A percentile compares a stretch with the other conserved stretches of the same genome.
phyloP scores from a whole-genome alignment of 805 yeast species.

The Wickerhamia fluorescens region DNA sequence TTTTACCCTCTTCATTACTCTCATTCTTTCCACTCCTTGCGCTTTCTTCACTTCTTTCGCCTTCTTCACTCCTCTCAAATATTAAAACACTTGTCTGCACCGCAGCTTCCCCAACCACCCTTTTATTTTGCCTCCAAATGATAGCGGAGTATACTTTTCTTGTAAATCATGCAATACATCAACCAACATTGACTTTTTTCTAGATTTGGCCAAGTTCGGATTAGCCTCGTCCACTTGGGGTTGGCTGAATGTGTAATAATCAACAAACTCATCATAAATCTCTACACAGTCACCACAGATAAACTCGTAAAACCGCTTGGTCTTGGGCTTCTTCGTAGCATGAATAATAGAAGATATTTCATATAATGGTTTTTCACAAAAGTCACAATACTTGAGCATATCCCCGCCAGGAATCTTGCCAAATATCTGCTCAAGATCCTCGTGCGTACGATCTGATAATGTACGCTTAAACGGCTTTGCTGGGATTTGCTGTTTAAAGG shows the following conservation, averaged over 20 bases:
- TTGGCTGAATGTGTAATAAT: constrained; percentile 18
- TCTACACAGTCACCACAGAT: constrained; percentile 59
- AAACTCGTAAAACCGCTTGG: constrained; percentile 39
- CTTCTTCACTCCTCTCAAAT: no score
- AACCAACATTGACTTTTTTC: no score
- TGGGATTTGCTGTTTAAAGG: constrained; percentile 21
- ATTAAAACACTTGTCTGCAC: not conserved
- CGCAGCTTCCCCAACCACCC: no score
- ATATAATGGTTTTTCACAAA: constrained; percentile 64
- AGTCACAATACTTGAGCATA: constrained; percentile 47
- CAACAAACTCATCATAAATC: constrained; percentile 45
- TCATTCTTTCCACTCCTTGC: no score
- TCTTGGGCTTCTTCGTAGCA: constrained; percentile 11
- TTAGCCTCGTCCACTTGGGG: constrained; percentile 1
- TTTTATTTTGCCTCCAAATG: no score
- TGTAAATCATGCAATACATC: no score
- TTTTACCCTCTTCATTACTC: no score
- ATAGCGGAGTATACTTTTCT: no score
- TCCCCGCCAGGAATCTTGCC: constrained; percentile 34
- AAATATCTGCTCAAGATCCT: constrained; percentile 29
- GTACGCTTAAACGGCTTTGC: constrained; percentile 2
- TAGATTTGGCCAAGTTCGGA: constrained; percentile 7
- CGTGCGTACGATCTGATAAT: no score
- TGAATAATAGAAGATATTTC: constrained; percentile 43
- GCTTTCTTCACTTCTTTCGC: no score